Evolutionary conservation across 2,329 filamentous ascomycete genomes (phyloP), one percentile per base, ranked within the genome.

Genomic region (Corniculantispora saksenae): DNA sequence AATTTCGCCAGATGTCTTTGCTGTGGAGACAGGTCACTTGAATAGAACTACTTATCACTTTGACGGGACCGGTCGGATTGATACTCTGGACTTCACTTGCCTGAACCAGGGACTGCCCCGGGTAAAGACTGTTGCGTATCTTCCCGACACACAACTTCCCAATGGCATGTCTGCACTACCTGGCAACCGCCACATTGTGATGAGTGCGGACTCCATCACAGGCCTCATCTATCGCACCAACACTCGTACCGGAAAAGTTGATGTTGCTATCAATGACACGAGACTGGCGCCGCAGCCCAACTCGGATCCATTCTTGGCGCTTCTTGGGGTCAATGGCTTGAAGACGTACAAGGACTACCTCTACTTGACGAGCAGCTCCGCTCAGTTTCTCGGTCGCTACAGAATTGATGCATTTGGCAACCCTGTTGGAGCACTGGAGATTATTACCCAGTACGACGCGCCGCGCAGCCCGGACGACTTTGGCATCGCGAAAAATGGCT

Each of bases 111-210:
- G 35, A 9, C 23, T 19, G 15, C 61, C 54, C 6, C 21, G 2
- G 5, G 27, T 71, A 10, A 60, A 69, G 19, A 58, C 54, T 1
- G 59, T 67, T 2, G 68, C 67, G 1, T 35, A 43, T 1, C 27
- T 70, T 3, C 66, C 69, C 0, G 47, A 69, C 4, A 61, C 67
- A 3, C 21, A 48, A 12, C 63, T 70, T 2, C 61, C 72, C 7
- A 72, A 72, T 47, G 71, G 72, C 62, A 67, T 73, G 66, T 61
- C 65, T 3, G 66, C 64, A 2, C 64, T 73, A 3, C 68, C 66
- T 0, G 32, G 58, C 1, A n/a, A 64, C 27, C 57, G 63, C 2
- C 58, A 68, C 27, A 66, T 67, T 25, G 54, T 73, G 8, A 63
- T 73, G 43, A 68, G 67, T 45, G 70, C 66, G 1, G 71, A 71